These are phyloP conservation scores for Phytopythium delawarense DNA, from an alignment of 352 stramenopile species.

Conservation along the genomic window DNA sequence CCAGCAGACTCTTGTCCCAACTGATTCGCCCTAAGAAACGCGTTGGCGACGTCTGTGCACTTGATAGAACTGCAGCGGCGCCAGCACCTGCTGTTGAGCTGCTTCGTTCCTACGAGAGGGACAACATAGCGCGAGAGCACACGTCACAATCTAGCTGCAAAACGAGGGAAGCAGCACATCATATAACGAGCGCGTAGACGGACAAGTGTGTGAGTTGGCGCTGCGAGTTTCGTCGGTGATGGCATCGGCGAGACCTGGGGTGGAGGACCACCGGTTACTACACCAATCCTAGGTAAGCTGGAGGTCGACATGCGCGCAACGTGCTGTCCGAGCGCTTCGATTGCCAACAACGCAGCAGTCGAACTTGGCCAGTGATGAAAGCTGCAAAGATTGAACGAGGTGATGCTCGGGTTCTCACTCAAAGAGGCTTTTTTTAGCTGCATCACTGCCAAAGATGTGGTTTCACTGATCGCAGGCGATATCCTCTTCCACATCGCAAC, in stretches of 20 bases:
- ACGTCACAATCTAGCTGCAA: background rate
- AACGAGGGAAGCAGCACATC: background rate
- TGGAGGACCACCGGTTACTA: background rate
- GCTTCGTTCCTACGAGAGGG: background rate
- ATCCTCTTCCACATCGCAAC: too few relatives aligned
- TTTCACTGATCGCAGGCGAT: too few relatives aligned
- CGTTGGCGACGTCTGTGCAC: constrained; percentile 4
- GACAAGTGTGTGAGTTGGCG: background rate
- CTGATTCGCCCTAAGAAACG: constrained; percentile 47
- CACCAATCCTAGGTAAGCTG: background rate
- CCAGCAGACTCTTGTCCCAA: constrained; percentile 51
- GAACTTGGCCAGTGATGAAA: too few relatives aligned
- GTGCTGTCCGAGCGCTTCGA: too few relatives aligned
- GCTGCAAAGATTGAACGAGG: too few relatives aligned
- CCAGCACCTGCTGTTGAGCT: background rate
- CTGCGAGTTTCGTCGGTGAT: background rate
- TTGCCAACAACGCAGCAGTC: too few relatives aligned
- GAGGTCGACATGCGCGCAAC: background rate
- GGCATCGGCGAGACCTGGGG: background rate
- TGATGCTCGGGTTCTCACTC: too few relatives aligned
- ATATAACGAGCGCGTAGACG: background rate
- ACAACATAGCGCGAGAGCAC: background rate
- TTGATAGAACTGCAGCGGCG: background rate
- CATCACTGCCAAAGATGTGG: too few relatives aligned
- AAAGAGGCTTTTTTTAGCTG: too few relatives aligned